Base-by-base conservation (phyloP, 2,329 filamentous ascomycete genomes). In the Alternaria arborescens region DNA sequence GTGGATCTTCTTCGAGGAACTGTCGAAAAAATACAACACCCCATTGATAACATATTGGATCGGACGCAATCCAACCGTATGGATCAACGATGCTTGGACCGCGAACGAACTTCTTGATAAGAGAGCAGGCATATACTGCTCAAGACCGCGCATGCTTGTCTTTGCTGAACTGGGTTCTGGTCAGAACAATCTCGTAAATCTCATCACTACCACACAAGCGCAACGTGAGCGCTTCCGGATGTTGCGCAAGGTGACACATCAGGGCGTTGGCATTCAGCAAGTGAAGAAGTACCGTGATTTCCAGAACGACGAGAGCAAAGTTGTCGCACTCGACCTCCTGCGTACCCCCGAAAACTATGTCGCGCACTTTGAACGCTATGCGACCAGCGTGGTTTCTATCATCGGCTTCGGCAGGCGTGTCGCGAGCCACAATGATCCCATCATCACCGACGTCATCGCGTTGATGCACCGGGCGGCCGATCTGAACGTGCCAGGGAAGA, bases 381-480 rank as follows among this genome's bases (percentile, higher is more conserved):
- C 85, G 11, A 85, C 84, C 0, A 84, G 82, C 51, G 84, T 86
- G 1, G 82, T 86, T 0, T 84, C 81, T 8, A 84, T 86, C 52
- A 85, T 88, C 61, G 86, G 83, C 0, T 87, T 86, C 67, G 86
- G 86, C 0, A 77, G 85, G 8, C 78, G 86, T 10, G 81, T 86
- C 1, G 80, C 80, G 8, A 81, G 72, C 53, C 82, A 75, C 67
- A 77, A 82, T 16, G 86, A 88, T 65, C 85, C 85, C 5, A 86
- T 86, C 67, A 84, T 87, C 61, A 86, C 85, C 3, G 85, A 88
- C 68, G 86, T 85, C n/a, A 84, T 88, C 58, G 82, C 84, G 0
- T 77, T 85, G 32, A 84, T 88, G 81, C 83, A 88, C 58, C 80
- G 85, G 55, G 85, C 86, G 1, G 86, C 85, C 2, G 85, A 86